Base-by-base conservation (phyloP, 1,284 basidiomycete species). In the Afroboletus lepidellus region DNA sequence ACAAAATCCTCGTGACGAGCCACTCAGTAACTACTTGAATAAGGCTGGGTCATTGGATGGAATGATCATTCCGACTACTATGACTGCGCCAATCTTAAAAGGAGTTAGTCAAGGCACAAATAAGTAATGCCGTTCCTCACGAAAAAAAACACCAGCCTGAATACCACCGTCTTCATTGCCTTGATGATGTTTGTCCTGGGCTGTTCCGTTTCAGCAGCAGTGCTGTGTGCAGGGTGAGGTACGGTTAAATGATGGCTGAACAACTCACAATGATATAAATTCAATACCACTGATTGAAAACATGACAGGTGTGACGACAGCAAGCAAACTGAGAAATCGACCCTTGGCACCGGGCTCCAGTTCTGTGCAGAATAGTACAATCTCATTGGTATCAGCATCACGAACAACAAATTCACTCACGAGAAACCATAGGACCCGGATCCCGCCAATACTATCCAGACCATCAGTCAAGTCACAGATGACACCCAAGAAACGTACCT, bases 241-340 rank as follows among this genome's bases (percentile, higher is more conserved):
- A 27, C 13, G 3, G 13, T 23, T 7, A 27, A n/a, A 37, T 21
- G 6, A n/a, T 8, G 37, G 1, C 11, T 44, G 3, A 36, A 7
- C 3, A 63, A 64, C 82, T 68, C 55, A 87, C 76, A 90, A 82
- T 8, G 87, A 87, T 46, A 93, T 85, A 54, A 93, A 77, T 63
- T 94, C 92, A 72, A 92, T 87, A 30, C 87, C 90, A 63, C 90
- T 83, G 76, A 87, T 90, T 3, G 88, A 90, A 76, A 92, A 94
- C 3, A 85, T 87, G 11, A 91, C 89, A 65, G 90, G 87, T 20
- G 90, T 81, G 44, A 92, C 69, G 23, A 85, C 83, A 50, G 73
- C 76, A 49, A 90, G 71, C 60, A 92, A 79, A 16, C 76, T 87
- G 23, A 91, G 66, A 71, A 84, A 74, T 50, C 71, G 72, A 23